Conservation (phyloP, 208 protist genomes). For the Trypanosoma theileri region DNA sequence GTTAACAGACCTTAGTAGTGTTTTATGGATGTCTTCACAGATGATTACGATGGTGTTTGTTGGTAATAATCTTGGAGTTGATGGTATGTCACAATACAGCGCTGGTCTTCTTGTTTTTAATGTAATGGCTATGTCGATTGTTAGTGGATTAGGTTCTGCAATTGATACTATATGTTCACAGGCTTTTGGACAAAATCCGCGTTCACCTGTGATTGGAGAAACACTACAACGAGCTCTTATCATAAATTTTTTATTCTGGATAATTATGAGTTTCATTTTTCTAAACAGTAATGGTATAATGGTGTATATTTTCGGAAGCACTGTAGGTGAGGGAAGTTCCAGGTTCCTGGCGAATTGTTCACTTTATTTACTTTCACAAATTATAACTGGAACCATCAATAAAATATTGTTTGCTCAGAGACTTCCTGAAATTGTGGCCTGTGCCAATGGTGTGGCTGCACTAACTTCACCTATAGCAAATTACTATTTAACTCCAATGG, state of each 20-base stretch:
- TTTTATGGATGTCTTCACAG: conserved; percentile 70
- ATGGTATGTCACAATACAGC: conserved; percentile 55
- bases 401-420: conserved; percentile 72
- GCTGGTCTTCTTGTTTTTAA: conserved; percentile 70
- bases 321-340: conserved; percentile 40
- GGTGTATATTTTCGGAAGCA: conserved; percentile 40
- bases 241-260: conserved; percentile 39
- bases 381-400: conserved; percentile 56
- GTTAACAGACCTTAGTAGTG: conserved; percentile 53
- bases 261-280: conserved; percentile 60
- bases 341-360: conserved; percentile 53
- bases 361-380: conserved; percentile 56
- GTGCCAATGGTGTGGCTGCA: conserved; percentile 49
- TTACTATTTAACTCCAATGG: conserved; percentile 57
- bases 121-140: conserved; percentile 59
- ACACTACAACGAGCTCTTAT: conserved; percentile 60
- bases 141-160: conserved; percentile 55
- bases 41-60: conserved; percentile 64
- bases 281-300: conserved; percentile 39
- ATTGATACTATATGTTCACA: conserved; percentile 80
- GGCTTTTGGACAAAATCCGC: conserved; percentile 52
- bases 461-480: conserved; percentile 48
- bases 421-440: conserved; percentile 44
- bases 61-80: conserved; percentile 34
- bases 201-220: conserved; percentile 59